Evolutionary conservation across 208 protist genomes (phyloP).

Genomic region (Acanthamoeba healyi): DNA sequence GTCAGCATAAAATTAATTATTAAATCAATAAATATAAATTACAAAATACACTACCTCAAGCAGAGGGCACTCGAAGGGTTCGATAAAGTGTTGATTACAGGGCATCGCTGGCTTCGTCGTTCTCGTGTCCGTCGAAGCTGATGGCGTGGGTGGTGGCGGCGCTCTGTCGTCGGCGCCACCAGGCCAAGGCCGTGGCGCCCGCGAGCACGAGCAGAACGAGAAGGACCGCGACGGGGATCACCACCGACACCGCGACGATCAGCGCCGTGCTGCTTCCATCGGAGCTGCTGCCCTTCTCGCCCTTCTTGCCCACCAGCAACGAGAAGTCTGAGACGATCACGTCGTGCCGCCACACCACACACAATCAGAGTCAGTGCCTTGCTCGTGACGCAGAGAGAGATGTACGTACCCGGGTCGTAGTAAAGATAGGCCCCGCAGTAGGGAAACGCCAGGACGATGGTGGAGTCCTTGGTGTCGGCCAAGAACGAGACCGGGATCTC

Average conservation of each 20-base stretch:
- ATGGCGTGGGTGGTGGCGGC: not conserved
- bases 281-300: not conserved
- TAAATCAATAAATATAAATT: too few species aligned
- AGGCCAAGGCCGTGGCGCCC: not conserved
- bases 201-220: not conserved
- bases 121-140: not conserved
- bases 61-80: too few species aligned
- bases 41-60: too few species aligned
- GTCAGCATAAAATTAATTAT: too few species aligned
- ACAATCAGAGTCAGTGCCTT: not conserved
- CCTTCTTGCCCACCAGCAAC: not conserved
- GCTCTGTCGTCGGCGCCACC: constrained; percentile 8
- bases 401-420: not conserved
- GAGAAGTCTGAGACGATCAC: too few species aligned
- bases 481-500: not conserved
- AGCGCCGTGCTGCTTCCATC: not conserved
- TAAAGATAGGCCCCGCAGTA: not conserved
- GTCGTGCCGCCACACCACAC: not conserved
- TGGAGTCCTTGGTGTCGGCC: not conserved
- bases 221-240: not conserved
- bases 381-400: not conserved
- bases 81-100: too few species aligned
- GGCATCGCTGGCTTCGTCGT: not conserved
- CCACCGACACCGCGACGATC: not conserved
- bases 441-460: not conserved